These are phyloP conservation scores for Hymenoscyphus occultus DNA, from an alignment of 2,329 filamentous ascomycete species.

Conservation along the genomic window DNA sequence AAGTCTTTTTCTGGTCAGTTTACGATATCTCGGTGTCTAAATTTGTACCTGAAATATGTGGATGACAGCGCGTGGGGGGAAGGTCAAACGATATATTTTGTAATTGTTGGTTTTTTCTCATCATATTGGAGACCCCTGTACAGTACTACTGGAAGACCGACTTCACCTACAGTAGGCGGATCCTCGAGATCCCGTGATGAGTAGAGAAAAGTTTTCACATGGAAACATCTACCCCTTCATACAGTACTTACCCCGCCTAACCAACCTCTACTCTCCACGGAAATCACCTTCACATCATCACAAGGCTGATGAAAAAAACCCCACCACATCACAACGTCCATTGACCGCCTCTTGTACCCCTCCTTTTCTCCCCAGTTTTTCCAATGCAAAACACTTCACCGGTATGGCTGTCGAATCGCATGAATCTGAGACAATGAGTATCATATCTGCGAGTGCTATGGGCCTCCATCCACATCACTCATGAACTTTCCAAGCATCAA, in stretches of 20 bases:
- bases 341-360: conserved; percentile 3
- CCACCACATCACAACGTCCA: background rate
- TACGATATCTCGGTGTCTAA: background rate
- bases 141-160: background rate
- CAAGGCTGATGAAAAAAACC: background rate
- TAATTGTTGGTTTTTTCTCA: background rate
- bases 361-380: background rate
- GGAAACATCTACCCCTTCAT: background rate
- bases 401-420: background rate
- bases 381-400: conserved; percentile 3
- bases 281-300: background rate
- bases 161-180: background rate
- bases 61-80: background rate
- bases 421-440: background rate
- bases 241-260: background rate
- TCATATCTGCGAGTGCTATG: background rate
- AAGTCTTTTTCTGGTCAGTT: conserved; percentile 1
- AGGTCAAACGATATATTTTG: background rate
- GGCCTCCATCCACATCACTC: background rate
- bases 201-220: background rate
- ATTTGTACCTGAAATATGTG: background rate
- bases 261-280: background rate
- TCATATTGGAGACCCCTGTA: background rate
- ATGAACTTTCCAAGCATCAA: background rate
- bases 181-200: background rate